A percentile compares a stretch with the other conserved stretches of the same genome.
phyloP scores from a whole-genome alignment of 176 grass and related monocot genomes.

The Zoysia japonica region DNA sequence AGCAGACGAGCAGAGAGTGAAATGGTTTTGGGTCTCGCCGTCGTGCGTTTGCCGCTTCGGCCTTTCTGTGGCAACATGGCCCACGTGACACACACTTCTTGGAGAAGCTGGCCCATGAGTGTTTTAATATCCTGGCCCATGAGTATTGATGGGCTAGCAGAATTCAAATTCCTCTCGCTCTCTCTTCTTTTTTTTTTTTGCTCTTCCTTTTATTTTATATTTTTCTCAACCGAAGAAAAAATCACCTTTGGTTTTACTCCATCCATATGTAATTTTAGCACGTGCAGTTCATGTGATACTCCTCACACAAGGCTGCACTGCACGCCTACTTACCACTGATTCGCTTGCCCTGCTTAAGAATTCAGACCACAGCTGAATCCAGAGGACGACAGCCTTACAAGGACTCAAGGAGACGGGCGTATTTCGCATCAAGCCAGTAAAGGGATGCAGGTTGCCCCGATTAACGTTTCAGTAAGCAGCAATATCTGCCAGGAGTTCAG shows the following conservation, averaged over 20 bases:
- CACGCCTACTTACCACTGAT: neutral
- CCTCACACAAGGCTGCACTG: neutral
- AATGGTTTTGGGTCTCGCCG: neutral
- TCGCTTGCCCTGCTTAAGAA: neutral
- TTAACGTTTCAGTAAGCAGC: neutral
- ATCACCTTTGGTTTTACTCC: neutral
- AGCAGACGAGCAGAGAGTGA: too few relatives aligned
- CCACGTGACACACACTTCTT: neutral
- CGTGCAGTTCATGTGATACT: neutral
- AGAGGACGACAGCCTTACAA: neutral
- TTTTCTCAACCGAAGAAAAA: neutral
- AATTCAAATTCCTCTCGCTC: neutral
- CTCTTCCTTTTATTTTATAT: neutral
- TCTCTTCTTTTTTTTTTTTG: neutral
- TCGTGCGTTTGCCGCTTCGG: neutral
- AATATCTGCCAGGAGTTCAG: neutral
- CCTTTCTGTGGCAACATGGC: neutral
- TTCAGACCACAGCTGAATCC: neutral
- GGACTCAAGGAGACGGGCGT: neutral
- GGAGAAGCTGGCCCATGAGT: neutral
- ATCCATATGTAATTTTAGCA: too few relatives aligned
- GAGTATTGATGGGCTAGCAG: neutral
- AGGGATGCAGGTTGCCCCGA: too few relatives aligned
- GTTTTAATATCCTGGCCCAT: neutral
- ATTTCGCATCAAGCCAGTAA: too few relatives aligned